Conservation (phyloP, 2,329 filamentous ascomycete species). For the Cyclaneusma minus region DNA sequence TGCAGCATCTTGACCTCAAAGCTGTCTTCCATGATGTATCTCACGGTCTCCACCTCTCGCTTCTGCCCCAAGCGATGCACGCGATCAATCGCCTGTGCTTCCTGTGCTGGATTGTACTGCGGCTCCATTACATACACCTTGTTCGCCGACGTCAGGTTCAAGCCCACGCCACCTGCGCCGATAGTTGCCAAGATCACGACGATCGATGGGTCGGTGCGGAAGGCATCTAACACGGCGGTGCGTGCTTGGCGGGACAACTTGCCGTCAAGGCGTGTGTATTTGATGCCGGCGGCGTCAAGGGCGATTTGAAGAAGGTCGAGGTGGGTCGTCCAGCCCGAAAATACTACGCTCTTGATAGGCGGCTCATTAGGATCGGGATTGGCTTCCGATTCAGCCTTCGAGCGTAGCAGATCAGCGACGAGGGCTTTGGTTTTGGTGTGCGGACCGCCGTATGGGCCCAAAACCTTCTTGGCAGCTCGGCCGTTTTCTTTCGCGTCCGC, state of each 20-base stretch:
- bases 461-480: constrained; percentile 38
- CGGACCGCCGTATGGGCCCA: constrained; percentile 63
- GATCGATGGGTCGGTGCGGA: constrained; percentile 56
- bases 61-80: constrained; percentile 86
- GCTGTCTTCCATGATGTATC: constrained; percentile 79
- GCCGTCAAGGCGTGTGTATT: constrained; percentile 73
- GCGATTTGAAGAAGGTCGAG: constrained; percentile 84
- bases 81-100: constrained; percentile 87
- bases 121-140: constrained; percentile 96
- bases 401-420: constrained; percentile 54
- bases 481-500: constrained; percentile 12
- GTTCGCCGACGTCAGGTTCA: constrained; percentile 77
- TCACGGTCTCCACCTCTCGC: constrained; percentile 69
- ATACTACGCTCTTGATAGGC: constrained; percentile 85
- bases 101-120: constrained; percentile 89
- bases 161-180: constrained; percentile 76
- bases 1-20: constrained; percentile 91
- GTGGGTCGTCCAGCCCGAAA: constrained; percentile 92
- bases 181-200: constrained; percentile 84
- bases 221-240: constrained; percentile 58
- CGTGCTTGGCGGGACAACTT: constrained; percentile 68
- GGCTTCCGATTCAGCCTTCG: constrained; percentile 43
- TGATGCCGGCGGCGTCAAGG: constrained; percentile 49
- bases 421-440: constrained; percentile 85
- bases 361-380: constrained; percentile 43